phyloP scores from a whole-genome alignment of 306 rosid species.

The Pyrus pyrifolia region DNA sequence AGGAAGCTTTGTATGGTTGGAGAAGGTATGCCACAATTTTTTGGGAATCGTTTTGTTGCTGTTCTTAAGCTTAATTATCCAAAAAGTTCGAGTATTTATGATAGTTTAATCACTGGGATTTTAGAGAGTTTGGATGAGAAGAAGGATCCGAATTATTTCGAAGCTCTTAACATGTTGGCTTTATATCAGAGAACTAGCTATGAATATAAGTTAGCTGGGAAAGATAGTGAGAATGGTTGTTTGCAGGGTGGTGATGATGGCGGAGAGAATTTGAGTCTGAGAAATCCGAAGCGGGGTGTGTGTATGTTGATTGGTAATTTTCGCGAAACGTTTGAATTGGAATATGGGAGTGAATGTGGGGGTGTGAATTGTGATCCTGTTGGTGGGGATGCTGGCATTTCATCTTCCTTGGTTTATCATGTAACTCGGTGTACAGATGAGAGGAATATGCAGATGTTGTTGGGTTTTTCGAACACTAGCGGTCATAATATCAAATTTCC shows the following conservation, averaged over 20 bases:
- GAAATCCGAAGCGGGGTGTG: slow-evolving; percentile 13
- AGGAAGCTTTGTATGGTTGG: slow-evolving; percentile 83
- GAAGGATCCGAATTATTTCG: slow-evolving; percentile 26
- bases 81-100: slow-evolving; percentile 19
- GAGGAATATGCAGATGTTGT: slow-evolving; percentile 49
- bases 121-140: slow-evolving; percentile 49
- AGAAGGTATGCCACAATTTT: slow-evolving; percentile 15
- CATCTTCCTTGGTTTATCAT: slow-evolving; percentile 41
- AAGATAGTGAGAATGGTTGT: slow-evolving; percentile 32
- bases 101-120: slow-evolving; percentile 57
- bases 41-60: slow-evolving; percentile 21
- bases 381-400: slow-evolving; percentile 31
- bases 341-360: slow-evolving; percentile 47
- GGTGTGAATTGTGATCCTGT: slow-evolving; percentile 49
- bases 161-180: slow-evolving; percentile 50
- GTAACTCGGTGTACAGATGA: slow-evolving; percentile 35
- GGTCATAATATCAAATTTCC: slow-evolving; percentile 27
- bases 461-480: slow-evolving; percentile 44
- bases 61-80: slow-evolving; percentile 69
- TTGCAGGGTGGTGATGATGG: slow-evolving; percentile 19
- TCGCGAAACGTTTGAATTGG: slow-evolving; percentile 39
- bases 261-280: slow-evolving; percentile 25
- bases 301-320: slow-evolving; percentile 32
- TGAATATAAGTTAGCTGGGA: slow-evolving; percentile 34
- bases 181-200: slow-evolving; percentile 35